Evolutionary conservation across 768 basidiomycete genomes (phyloP).

Genomic region (Boletellus ananas): DNA sequence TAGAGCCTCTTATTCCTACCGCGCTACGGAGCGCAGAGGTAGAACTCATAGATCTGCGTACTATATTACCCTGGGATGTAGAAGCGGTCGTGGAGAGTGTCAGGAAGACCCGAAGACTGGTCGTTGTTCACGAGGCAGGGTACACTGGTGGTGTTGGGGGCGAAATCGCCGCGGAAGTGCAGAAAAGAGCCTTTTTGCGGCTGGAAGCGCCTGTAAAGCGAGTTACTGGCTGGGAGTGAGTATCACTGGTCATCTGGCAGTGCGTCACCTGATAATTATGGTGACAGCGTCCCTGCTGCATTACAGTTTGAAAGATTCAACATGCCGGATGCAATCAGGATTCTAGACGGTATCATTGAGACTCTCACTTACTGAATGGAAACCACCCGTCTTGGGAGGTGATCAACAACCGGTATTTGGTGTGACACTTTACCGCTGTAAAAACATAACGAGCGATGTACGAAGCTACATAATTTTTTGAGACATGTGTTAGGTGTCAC

Average conservation of each 20-base stretch:
- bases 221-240: conserved; percentile 94
- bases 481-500: background rate
- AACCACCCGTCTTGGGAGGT: background rate
- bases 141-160: conserved; percentile 84
- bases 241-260: conserved; percentile 19
- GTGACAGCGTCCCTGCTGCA: conserved; percentile 68
- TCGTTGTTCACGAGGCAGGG: conserved; percentile 92
- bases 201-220: conserved; percentile 84
- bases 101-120: conserved; percentile 74
- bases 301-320: conserved; percentile 90
- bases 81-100: conserved; percentile 81
- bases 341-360: conserved; percentile 81
- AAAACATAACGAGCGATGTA: conserved; percentile 1
- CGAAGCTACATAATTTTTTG: background rate
- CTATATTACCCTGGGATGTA: conserved; percentile 87
- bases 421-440: background rate
- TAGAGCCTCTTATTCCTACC: conserved; percentile 62
- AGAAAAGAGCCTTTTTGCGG: conserved; percentile 84
- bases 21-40: conserved; percentile 66
- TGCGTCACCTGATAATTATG: conserved; percentile 1
- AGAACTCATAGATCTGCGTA: conserved; percentile 88
- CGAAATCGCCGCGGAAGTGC: conserved; percentile 89
- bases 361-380: conserved; percentile 62
- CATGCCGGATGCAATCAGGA: conserved; percentile 80
- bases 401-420: background rate